A percentile compares a stretch with the other conserved stretches of the same genome.
phyloP scores from a whole-genome alignment of 2,329 filamentous ascomycete genomes.

The Nigrospora osmanthi region DNA sequence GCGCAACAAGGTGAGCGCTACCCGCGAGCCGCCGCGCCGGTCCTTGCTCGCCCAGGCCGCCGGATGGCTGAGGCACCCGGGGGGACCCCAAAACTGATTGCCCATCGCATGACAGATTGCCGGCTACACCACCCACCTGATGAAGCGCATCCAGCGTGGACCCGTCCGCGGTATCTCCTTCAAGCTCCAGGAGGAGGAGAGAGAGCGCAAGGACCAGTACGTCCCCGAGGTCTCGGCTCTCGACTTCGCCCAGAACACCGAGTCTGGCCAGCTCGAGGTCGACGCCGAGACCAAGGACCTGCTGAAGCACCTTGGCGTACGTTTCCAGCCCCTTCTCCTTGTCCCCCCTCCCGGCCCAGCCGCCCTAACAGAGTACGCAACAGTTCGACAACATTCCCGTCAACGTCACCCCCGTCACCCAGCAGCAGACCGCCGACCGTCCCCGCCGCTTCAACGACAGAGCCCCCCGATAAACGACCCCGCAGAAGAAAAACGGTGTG shows the following conservation, averaged over 20 bases:
- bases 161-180: constrained; percentile 99
- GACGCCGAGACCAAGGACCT: constrained; percentile 98
- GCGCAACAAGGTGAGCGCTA: constrained; percentile 80
- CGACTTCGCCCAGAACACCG: constrained; percentile 92
- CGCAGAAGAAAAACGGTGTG: background rate
- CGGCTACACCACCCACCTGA: constrained; percentile 96
- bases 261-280: constrained; percentile 89
- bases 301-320: constrained; percentile 96
- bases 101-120: constrained; percentile 58
- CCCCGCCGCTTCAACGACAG: constrained; percentile 69
- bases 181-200: constrained; percentile 99
- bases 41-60: too few species aligned
- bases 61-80: too few species aligned
- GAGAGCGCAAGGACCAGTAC: constrained; percentile 99
- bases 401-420: constrained; percentile 86
- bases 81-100: background rate
- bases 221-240: constrained; percentile 97
- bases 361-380: constrained; percentile 1
- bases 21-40: background rate
- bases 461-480: constrained; percentile 19
- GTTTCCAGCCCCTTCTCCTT: constrained; percentile 38
- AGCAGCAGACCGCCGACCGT: constrained; percentile 81
- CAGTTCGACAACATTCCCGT: constrained; percentile 97
- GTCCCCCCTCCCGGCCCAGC: background rate
- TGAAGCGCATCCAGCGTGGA: constrained; percentile 99